These are phyloP conservation scores for Trapa bicornis DNA, from an alignment of 345 rosid species.

Conservation along the genomic window DNA sequence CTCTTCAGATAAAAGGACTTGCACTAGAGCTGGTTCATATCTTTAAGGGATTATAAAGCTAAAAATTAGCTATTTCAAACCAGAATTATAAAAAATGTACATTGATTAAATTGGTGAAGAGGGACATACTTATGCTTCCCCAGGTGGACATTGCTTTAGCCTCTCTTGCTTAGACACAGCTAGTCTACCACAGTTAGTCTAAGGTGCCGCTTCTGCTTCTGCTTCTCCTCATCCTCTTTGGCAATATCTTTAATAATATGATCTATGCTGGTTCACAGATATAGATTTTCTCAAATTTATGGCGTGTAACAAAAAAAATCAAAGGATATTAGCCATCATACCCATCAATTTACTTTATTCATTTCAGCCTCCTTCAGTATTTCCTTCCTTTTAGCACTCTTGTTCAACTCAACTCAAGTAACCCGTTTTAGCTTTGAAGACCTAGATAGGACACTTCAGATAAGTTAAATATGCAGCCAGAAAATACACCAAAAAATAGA, in stretches of 20 bases:
- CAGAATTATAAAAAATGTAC: background rate
- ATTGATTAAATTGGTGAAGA: background rate
- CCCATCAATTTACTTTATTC: constrained; percentile 59
- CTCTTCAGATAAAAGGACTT: constrained; percentile 84
- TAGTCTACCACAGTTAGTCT: constrained; percentile 42
- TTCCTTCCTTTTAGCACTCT: constrained; percentile 57
- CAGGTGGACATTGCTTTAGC: constrained; percentile 69
- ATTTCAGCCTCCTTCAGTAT: constrained; percentile 35
- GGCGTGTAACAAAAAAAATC: too few species aligned
- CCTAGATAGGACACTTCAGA: constrained; percentile 20
- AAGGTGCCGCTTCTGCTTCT: constrained; percentile 43
- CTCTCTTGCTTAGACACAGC: constrained; percentile 61
- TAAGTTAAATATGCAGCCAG: background rate
- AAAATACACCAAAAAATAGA: background rate
- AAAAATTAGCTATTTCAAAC: background rate
- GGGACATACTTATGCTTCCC: constrained; percentile 79
- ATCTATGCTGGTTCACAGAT: constrained; percentile 35
- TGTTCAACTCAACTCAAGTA: constrained; percentile 65
- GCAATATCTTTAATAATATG: constrained; percentile 68
- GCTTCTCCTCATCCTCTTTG: constrained; percentile 68
- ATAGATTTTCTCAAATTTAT: background rate
- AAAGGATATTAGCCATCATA: constrained; percentile 5
- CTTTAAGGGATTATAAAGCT: background rate
- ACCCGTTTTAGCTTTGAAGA: constrained; percentile 39
- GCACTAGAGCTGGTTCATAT: constrained; percentile 48